phyloP scores from a whole-genome alignment of 306 rosid genomes.

The Inga oerstediana region DNA sequence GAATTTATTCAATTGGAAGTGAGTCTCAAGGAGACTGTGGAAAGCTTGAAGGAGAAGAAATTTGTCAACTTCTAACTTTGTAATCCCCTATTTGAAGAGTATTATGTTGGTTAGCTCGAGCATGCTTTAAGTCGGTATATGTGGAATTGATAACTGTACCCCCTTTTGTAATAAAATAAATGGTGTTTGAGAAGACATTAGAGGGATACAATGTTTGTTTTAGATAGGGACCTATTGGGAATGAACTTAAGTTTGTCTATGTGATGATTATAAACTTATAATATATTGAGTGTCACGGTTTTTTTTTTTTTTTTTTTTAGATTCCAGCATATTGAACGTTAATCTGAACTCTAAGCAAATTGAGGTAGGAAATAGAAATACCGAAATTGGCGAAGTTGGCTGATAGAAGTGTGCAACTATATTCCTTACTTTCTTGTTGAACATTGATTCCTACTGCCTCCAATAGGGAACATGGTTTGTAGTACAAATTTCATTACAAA shows the following conservation, averaged over 20 bases:
- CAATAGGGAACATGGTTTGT: too few relatives aligned
- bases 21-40: not conserved
- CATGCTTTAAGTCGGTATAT: not conserved
- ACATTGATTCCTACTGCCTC: too few relatives aligned
- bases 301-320: too few relatives aligned
- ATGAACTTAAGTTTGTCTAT: not conserved
- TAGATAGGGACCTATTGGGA: not conserved
- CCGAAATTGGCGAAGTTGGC: too few relatives aligned
- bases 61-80: not conserved
- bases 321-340: too few relatives aligned
- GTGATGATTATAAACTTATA: too few relatives aligned
- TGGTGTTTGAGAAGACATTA: not conserved
- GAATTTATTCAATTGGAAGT: not conserved
- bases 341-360: too few relatives aligned
- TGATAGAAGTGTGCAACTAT: too few relatives aligned
- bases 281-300: too few relatives aligned
- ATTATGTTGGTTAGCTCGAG: not conserved
- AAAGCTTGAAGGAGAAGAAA: conserved; percentile 10
- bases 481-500: too few relatives aligned
- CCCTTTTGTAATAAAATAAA: not conserved
- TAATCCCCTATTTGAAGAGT: not conserved
- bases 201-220: not conserved
- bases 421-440: too few relatives aligned
- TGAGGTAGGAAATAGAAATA: too few relatives aligned
- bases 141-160: not conserved